Conservation (phyloP, 805 yeast species). For the Kregervanrija delftensis region DNA sequence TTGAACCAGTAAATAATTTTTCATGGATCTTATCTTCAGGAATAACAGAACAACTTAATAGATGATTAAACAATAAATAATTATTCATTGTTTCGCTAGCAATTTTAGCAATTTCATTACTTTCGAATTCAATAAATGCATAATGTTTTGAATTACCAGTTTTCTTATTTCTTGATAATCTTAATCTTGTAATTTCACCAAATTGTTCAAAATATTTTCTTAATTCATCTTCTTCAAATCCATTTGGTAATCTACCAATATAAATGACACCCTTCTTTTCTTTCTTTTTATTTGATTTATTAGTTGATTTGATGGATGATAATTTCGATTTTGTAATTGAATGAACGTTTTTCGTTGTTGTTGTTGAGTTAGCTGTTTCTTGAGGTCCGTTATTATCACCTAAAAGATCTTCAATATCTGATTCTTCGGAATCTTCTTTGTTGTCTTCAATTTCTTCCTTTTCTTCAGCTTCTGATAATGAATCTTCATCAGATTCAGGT, state of each 20-base stretch:
- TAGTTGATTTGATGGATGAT: slow-evolving; percentile 2
- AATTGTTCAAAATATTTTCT: slow-evolving; percentile 82
- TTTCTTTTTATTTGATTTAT: slow-evolving; percentile 2
- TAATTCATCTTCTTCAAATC: slow-evolving; percentile 79
- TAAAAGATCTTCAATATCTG: slow-evolving; percentile 3
- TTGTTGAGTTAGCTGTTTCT: background rate
- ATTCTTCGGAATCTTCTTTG: slow-evolving; percentile 12
- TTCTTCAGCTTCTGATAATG: slow-evolving; percentile 6
- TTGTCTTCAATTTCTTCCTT: slow-evolving; percentile 12
- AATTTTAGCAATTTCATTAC: slow-evolving; percentile 68
- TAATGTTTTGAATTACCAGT: slow-evolving; percentile 89
- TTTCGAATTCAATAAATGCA: slow-evolving; percentile 81
- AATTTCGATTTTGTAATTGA: slow-evolving; percentile 14
- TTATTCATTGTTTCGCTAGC: slow-evolving; percentile 97
- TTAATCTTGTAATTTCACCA: slow-evolving; percentile 73
- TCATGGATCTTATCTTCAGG: slow-evolving; percentile 53
- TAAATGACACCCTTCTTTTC: slow-evolving; percentile 57
- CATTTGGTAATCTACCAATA: slow-evolving; percentile 88
- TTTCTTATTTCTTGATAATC: slow-evolving; percentile 81
- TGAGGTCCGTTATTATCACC: slow-evolving; percentile 2
- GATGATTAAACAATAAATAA: slow-evolving; percentile 81
- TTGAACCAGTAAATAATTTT: slow-evolving; percentile 53
- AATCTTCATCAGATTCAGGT: slow-evolving; percentile 8
- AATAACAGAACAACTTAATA: slow-evolving; percentile 52
- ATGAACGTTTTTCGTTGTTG: slow-evolving; percentile 14